Percentiles rank a stretch among this genome's conserved stretches.
phyloP scores from a whole-genome alignment of 2,329 filamentous ascomycete species.

The Bipolaris gigantea region DNA sequence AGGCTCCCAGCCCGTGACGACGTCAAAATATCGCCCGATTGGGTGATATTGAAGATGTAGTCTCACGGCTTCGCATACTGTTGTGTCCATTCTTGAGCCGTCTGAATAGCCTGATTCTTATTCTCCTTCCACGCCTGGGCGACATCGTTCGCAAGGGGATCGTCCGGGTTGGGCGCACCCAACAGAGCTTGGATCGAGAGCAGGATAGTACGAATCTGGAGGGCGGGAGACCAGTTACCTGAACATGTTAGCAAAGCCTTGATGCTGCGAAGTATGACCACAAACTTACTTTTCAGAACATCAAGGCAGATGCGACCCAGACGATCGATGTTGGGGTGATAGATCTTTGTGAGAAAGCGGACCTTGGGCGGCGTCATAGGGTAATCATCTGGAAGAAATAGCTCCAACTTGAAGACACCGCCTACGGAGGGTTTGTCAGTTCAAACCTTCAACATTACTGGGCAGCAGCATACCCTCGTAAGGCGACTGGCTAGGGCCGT shows the following conservation, averaged over 20 bases:
- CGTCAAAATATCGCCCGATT: not conserved
- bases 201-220: conserved; percentile 98
- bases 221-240: conserved; percentile 98
- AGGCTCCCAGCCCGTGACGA: not conserved
- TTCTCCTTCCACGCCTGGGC: conserved; percentile 98
- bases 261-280: not conserved
- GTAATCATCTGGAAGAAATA: conserved; percentile 98
- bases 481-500: conserved; percentile 87
- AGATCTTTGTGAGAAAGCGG: conserved; percentile 97
- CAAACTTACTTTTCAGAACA: conserved; percentile 83
- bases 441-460: not conserved
- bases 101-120: conserved; percentile 87
- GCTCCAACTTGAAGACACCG: conserved; percentile 93
- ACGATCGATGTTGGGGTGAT: conserved; percentile 98
- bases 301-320: conserved; percentile 96
- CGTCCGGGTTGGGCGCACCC: conserved; percentile 94
- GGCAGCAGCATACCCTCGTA: conserved; percentile 76
- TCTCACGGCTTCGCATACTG: conserved; percentile 65
- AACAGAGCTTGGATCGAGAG: conserved; percentile 96
- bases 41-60: not conserved
- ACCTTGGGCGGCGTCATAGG: conserved; percentile 99
- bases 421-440: conserved; percentile 47
- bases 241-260: conserved; percentile 4
- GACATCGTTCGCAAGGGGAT: conserved; percentile 96
- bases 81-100: conserved; percentile 87